Conservation (phyloP, 257 asterid species). For the Fraxinus americana region DNA sequence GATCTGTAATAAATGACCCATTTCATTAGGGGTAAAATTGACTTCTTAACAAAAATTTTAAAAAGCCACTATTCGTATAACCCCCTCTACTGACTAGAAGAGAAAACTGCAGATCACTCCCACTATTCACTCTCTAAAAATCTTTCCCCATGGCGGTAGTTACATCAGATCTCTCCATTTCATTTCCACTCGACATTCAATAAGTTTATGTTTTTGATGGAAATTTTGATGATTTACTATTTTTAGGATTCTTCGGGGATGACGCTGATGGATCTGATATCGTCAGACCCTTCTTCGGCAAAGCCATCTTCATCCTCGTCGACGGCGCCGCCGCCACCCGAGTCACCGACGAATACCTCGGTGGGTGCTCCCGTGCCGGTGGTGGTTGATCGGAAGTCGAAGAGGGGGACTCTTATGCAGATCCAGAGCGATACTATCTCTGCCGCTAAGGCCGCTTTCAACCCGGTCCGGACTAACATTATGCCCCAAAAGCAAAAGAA, state of each 20-base stretch:
- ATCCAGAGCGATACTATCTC: conserved; percentile 96
- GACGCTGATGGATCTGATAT: conserved; percentile 98
- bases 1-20: no score
- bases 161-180: neutral
- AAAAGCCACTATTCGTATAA: no score
- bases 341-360: conserved; percentile 35
- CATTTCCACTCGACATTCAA: neutral
- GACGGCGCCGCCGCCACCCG: conserved; percentile 52
- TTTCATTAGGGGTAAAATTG: no score
- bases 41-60: no score
- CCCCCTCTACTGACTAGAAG: neutral
- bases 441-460: conserved; percentile 88
- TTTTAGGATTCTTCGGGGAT: conserved; percentile 84
- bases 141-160: neutral
- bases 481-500: conserved; percentile 84
- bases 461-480: conserved; percentile 73
- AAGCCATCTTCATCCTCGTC: conserved; percentile 54
- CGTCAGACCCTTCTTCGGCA: conserved; percentile 80
- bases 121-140: neutral
- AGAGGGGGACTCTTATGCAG: conserved; percentile 91
- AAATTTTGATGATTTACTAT: neutral
- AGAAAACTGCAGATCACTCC: neutral
- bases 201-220: neutral
- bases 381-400: conserved; percentile 75
- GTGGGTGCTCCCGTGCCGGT: conserved; percentile 55